Evolutionary conservation across 2,329 filamentous ascomycete genomes (phyloP), one percentile per base, ranked within the genome.

Genomic region (Arthrobotrys sinensis): DNA sequence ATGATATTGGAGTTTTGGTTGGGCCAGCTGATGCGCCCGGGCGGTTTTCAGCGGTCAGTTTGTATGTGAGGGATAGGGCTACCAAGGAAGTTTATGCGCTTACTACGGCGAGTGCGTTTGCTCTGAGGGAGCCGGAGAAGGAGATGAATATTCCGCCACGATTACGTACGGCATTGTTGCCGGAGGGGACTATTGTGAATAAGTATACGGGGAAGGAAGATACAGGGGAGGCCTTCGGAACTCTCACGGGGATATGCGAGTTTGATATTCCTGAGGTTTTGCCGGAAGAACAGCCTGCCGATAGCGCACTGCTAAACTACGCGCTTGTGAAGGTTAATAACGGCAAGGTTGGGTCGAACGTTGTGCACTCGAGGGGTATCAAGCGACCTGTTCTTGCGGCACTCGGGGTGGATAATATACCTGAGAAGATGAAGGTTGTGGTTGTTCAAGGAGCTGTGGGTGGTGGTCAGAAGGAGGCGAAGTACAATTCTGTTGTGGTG

Each of bases 301-400:
- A 60, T 21, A 60, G 34, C 19, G 64, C 66, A 2, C 34, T 77
- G 73, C 55, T 77, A 6, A 77, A 77, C 19, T 77, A 71, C 38
- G 73, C 73, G 24, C 36, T 77, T 10, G 48, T 77, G 11, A 77
- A 77, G 52, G 73, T 77, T 24, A 63, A 77, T 38, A 66, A 62
- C 7, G 66, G 63, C 28, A 68, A 63, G 32, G n/a, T 60, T 5
- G 73, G 73, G n/a, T 28, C 24, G 7, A 77, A 77, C 36, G 24
- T 43, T 4, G 24, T 77, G 24, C 46, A 60, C 43, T 52, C 66
- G 14, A 71, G 62, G 36, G 66, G 60, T 4, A 45, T 67, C 45
- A 66, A 53, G 21, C 28, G 50, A 28, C 66, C 66, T 4, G 45
- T 77, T 14, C 10, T 50, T 32, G 46, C 53, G 1, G 21, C 10